Conservation (phyloP, 768 basidiomycete species). For the Amanita pseudoporphyria region DNA sequence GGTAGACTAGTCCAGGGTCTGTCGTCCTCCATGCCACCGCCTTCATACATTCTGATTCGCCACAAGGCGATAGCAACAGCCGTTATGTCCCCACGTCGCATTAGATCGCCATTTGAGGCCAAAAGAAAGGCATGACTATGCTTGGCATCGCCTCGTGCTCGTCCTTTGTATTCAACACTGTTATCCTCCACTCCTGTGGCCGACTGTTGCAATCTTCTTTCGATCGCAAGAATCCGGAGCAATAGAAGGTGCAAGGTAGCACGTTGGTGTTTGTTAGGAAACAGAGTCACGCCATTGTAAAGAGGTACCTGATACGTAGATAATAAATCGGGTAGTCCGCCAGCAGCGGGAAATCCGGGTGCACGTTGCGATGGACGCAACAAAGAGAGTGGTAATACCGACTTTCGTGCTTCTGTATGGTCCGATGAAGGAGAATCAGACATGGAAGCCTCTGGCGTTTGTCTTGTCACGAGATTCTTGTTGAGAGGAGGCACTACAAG, state of each 20-base stretch:
- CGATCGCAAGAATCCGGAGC: conserved; percentile 35
- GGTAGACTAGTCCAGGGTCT: conserved; percentile 8
- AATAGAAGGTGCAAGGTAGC: conserved; percentile 44
- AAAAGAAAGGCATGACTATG: conserved; percentile 66
- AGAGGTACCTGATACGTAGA: conserved; percentile 38
- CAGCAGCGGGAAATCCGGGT: conserved; percentile 1
- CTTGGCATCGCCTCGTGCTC: conserved; percentile 24
- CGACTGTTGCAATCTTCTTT: conserved; percentile 22
- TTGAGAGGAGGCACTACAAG: conserved; percentile 62
- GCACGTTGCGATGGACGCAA: conserved; percentile 13
- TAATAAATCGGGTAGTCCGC: conserved; percentile 13
- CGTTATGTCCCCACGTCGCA: conserved; percentile 48
- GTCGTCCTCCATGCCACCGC: conserved; percentile 36
- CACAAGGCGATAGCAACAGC: conserved; percentile 66
- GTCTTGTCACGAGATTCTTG: conserved; percentile 35
- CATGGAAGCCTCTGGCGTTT: conserved; percentile 30
- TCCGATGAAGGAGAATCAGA: conserved; percentile 22
- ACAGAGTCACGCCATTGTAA: conserved; percentile 58
- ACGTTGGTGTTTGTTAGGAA: conserved; percentile 54
- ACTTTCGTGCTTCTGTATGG: conserved; percentile 12
- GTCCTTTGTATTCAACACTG: neutral
- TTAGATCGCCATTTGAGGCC: conserved; percentile 37
- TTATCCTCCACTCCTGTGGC: neutral
- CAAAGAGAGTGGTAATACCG: conserved; percentile 22
- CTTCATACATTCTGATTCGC: conserved; percentile 74